Evolutionary conservation across 139 green algal genomes (phyloP), one percentile per base, ranked within the genome.

Genomic region (Tetraselmis striata): DNA sequence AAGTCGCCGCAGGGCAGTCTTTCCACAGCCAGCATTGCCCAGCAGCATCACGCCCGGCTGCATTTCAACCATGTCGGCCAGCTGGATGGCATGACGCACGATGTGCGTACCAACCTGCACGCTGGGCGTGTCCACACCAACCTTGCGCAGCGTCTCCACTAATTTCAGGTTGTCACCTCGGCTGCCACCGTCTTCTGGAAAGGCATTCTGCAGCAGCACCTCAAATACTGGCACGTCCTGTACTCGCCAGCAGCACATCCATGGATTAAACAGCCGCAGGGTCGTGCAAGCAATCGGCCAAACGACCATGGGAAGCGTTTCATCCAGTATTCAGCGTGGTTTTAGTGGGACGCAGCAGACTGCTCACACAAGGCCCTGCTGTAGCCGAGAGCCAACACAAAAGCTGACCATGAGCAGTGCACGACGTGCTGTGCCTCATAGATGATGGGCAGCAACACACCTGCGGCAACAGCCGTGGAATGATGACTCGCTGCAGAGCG

Each of bases 391-490:
- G n/a, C n/a, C n/a, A n/a, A n/a, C n/a, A n/a, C n/a, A n/a, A n/a
- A n/a, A n/a, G n/a, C n/a, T n/a, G n/a, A n/a, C n/a, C n/a, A n/a
- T n/a, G n/a, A n/a, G n/a, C n/a, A n/a, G n/a, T n/a, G n/a, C n/a
- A n/a, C n/a, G n/a, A n/a, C n/a, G n/a, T n/a, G n/a, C n/a, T n/a
- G n/a, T n/a, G n/a, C n/a, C n/a, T n/a, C n/a, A n/a, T n/a, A n/a
- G n/a, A n/a, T n/a, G n/a, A n/a, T n/a, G 28, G 58, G 22, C 2
- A 85, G 45, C n/a, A 88, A 79, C 85, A 86, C 88, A 67, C 45
- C 45, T 67, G 45, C 11, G 45, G 45, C 45, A 67, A 18, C 45
- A 67, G 18, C 5, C 45, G 45, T 67, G 45, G 45, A 0, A 84
- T 79, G 24, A 87, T 32, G 59, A 78, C 84, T 1, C 29, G 29